Percentiles rank a stretch among this genome's conserved stretches.
phyloP scores from a whole-genome alignment of 2,329 filamentous ascomycete genomes.

The Clathrospora elynae region DNA sequence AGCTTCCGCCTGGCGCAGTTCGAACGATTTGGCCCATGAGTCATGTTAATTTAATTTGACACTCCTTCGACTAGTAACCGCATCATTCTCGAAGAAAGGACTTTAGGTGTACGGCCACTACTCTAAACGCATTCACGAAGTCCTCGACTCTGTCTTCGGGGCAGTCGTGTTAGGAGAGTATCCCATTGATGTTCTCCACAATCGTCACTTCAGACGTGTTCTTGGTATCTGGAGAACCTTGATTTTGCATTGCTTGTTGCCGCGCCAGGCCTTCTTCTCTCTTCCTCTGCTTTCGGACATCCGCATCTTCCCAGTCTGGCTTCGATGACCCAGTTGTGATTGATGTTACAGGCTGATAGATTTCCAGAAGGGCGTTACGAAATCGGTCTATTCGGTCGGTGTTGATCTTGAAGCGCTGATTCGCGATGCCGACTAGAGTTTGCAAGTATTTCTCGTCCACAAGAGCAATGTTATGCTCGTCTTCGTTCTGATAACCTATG shows the following conservation, averaged over 20 bases:
- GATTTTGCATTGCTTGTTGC: conserved; percentile 48
- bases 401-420: conserved; percentile 76
- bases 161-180: conserved; percentile 6
- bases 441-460: conserved; percentile 71
- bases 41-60: too few species aligned
- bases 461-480: conserved; percentile 50
- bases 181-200: neutral
- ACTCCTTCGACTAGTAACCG: too few species aligned
- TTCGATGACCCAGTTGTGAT: conserved; percentile 9
- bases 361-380: conserved; percentile 55
- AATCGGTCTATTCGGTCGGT: conserved; percentile 70
- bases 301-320: conserved; percentile 50
- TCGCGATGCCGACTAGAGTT: conserved; percentile 70
- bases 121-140: neutral
- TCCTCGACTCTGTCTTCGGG: neutral
- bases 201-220: neutral
- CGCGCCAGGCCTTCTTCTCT: conserved; percentile 56
- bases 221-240: neutral
- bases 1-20: too few species aligned
- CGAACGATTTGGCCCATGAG: too few species aligned
- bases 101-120: too few species aligned
- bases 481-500: conserved; percentile 62
- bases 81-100: too few species aligned
- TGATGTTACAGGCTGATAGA: conserved; percentile 7
- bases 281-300: conserved; percentile 47